phyloP scores from a whole-genome alignment of 2,329 filamentous ascomycete species.

The Clarireedia sp. region DNA sequence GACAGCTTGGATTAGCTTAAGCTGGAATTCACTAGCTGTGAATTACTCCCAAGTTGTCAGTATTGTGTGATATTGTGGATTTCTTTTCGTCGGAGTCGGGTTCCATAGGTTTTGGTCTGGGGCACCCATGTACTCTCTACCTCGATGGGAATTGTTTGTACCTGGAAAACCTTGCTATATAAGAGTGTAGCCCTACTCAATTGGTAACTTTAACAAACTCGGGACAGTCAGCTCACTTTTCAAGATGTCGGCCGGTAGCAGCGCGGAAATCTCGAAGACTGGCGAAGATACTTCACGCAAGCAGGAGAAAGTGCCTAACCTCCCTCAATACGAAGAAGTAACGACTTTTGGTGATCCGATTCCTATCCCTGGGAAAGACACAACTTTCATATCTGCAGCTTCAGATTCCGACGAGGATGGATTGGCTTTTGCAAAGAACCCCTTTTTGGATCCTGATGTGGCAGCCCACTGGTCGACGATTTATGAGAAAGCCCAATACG shows the following conservation, averaged over 20 bases:
- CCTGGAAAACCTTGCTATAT: background rate
- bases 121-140: no score
- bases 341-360: conserved; percentile 12
- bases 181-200: background rate
- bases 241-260: background rate
- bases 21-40: no score
- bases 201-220: no score
- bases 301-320: conserved; percentile 6
- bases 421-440: conserved; percentile 12
- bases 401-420: conserved; percentile 17
- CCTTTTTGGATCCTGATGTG: conserved; percentile 24
- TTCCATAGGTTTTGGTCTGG: no score
- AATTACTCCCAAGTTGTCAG: no score
- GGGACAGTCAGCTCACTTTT: background rate
- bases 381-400: background rate
- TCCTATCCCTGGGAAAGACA: conserved; percentile 8
- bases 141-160: no score
- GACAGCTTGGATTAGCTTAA: no score
- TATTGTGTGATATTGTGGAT: no score
- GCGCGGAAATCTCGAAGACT: background rate
- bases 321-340: conserved; percentile 14
- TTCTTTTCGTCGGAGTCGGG: no score
- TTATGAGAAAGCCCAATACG: conserved; percentile 24
- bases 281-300: background rate
- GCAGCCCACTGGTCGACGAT: conserved; percentile 16